Percentiles rank a stretch among this genome's conserved stretches.
phyloP scores from a whole-genome alignment of 495 filamentous ascomycete species.

The Xylaria sp. region DNA sequence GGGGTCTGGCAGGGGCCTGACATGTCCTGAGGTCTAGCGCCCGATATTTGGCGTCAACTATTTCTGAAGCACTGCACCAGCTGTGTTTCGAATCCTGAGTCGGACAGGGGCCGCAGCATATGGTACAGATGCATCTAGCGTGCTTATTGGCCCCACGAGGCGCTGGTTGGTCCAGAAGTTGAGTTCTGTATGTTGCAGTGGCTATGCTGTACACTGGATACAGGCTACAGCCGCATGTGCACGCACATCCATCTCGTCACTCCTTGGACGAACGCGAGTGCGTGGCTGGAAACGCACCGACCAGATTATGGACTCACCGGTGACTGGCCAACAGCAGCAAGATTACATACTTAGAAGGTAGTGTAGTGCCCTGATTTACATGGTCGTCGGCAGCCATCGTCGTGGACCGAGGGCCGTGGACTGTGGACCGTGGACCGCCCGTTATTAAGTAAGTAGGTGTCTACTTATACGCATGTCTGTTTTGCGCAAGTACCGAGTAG shows the following conservation, averaged over 20 bases:
- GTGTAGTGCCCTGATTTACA: neutral
- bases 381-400: neutral
- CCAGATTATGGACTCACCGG: neutral
- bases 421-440: too few relatives aligned
- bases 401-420: neutral
- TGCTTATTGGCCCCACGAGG: slow-evolving; percentile 23
- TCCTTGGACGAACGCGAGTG: neutral
- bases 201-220: neutral
- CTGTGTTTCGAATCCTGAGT: slow-evolving; percentile 30
- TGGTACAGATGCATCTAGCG: neutral
- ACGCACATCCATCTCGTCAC: slow-evolving; percentile 2
- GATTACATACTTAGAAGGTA: neutral
- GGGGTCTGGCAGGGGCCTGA: slow-evolving; percentile 14
- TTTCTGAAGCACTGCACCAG: slow-evolving; percentile 33
- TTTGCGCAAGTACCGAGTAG: neutral
- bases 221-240: neutral
- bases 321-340: neutral
- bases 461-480: neutral
- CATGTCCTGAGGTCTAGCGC: slow-evolving; percentile 23
- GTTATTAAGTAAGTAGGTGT: too few relatives aligned
- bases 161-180: neutral
- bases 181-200: neutral
- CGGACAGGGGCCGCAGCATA: slow-evolving; percentile 15
- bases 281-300: neutral
- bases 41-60: slow-evolving; percentile 29